phyloP scores from a whole-genome alignment of 306 rosid species.

The Acacia confusa region DNA sequence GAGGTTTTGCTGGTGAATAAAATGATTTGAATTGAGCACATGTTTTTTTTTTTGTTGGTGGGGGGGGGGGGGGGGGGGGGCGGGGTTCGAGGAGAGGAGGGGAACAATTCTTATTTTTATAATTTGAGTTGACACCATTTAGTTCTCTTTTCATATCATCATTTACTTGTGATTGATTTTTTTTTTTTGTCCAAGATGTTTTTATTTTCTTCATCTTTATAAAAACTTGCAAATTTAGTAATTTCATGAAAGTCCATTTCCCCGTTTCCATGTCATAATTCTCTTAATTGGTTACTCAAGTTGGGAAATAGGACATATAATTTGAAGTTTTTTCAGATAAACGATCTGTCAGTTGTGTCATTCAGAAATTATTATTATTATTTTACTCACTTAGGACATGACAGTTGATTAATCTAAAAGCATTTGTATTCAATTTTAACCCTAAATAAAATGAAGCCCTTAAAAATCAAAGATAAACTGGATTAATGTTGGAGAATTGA shows the following conservation, averaged over 20 bases:
- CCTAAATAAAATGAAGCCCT: not conserved
- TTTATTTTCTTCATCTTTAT: not conserved
- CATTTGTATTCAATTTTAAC: not conserved
- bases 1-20: not conserved
- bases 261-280: too few species aligned
- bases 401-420: not conserved
- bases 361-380: too few species aligned
- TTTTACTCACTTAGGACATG: not conserved
- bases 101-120: not conserved
- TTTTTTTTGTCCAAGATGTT: not conserved
- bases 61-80: not conserved
- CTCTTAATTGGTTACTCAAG: too few species aligned
- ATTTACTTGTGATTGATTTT: not conserved
- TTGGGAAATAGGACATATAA: too few species aligned
- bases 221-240: too few species aligned
- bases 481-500: not conserved
- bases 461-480: not conserved
- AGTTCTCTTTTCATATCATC: too few species aligned
- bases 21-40: not conserved
- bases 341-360: too few species aligned
- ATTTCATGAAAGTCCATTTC: not conserved
- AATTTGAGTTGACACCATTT: not conserved
- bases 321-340: too few species aligned
- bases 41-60: not conserved
- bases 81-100: not conserved